phyloP scores from a whole-genome alignment of 768 basidiomycete genomes.

The Mycena metata region DNA sequence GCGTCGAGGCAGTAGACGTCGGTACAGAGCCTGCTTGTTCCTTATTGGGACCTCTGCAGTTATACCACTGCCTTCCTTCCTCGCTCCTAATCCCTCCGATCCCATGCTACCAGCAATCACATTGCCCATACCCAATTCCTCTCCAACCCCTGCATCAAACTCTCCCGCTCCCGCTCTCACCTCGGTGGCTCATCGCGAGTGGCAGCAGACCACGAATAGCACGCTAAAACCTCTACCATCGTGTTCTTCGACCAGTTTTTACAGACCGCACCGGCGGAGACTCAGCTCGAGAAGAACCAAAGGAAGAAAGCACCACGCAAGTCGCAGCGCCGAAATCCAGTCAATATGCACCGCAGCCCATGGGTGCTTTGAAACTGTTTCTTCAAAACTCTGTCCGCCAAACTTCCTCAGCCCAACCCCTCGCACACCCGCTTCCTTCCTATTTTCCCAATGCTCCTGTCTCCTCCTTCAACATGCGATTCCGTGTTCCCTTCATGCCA shows the following conservation, averaged over 20 bases:
- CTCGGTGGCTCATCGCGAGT: neutral
- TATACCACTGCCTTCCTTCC: too few species aligned
- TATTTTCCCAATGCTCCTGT: conserved; percentile 4
- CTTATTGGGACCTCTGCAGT: too few species aligned
- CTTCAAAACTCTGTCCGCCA: conserved; percentile 19
- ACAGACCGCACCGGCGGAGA: conserved; percentile 32
- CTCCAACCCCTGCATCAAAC: neutral
- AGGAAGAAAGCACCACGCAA: conserved; percentile 17
- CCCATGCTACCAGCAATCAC: neutral
- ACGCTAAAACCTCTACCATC: conserved; percentile 28
- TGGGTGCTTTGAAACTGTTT: conserved; percentile 22
- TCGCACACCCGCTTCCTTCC: neutral
- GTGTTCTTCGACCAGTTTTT: conserved; percentile 34
- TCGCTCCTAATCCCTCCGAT: too few species aligned
- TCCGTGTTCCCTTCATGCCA: conserved; percentile 13
- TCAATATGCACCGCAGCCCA: conserved; percentile 7
- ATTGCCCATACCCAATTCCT: neutral
- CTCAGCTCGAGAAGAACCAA: conserved; percentile 19
- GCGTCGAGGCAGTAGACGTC: too few species aligned
- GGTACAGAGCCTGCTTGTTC: too few species aligned
- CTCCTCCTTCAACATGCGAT: neutral
- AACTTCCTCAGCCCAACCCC: neutral
- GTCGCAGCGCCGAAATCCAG: neutral
- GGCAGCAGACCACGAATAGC: neutral
- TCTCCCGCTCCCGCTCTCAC: neutral